Evolutionary conservation across 345 rosid species (phyloP).

Genomic region (Eucalyptus marginata): DNA sequence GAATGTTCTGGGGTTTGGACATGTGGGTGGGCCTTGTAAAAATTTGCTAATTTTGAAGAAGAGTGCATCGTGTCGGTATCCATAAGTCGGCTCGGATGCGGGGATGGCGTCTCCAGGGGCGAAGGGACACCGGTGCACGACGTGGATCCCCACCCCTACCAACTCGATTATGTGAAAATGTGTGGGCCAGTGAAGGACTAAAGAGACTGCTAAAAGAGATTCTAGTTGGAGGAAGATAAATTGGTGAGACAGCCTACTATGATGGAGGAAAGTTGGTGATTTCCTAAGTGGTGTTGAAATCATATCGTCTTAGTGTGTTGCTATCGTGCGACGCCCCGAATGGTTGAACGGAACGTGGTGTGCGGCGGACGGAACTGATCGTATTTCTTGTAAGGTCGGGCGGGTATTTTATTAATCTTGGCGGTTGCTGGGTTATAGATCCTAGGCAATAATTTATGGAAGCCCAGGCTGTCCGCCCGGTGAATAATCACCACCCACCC

Average conservation of each 20-base stretch:
- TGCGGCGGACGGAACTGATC: neutral
- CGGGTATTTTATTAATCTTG: neutral
- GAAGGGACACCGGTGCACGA: too few species aligned
- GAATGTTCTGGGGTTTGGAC: neutral
- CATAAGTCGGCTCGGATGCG: too few species aligned
- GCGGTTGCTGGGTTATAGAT: neutral
- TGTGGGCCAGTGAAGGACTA: neutral
- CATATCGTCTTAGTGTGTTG: neutral
- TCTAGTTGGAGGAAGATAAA: neutral
- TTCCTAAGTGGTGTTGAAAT: neutral
- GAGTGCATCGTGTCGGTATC: too few species aligned
- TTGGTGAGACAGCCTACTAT: neutral
- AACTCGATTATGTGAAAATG: neutral
- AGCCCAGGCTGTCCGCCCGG: neutral
- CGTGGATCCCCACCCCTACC: neutral
- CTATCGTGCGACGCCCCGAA: neutral
- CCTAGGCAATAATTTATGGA: neutral
- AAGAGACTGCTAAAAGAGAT: neutral
- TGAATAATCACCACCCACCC: neutral
- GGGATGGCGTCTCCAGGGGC: too few species aligned
- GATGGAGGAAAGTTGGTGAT: neutral
- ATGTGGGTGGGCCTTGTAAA: too few species aligned
- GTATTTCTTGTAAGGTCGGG: neutral
- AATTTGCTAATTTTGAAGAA: too few species aligned
- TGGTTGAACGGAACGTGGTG: neutral